Base-by-base conservation (phyloP, 371 early-diverging fungal genomes). In the Lichtheimia ornata region DNA sequence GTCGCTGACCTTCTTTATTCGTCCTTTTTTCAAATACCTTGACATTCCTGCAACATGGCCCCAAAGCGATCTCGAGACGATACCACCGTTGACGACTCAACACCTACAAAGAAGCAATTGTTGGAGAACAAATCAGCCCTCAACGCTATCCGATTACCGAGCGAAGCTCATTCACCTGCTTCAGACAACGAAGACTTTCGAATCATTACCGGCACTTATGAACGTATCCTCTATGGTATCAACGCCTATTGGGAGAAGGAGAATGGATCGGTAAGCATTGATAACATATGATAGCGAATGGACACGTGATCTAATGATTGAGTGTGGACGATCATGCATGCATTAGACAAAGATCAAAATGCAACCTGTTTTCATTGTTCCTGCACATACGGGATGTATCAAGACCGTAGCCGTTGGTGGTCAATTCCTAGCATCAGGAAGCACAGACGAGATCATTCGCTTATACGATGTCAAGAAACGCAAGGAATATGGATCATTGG, bases 311-410 rank as follows among this genome's bases (percentile, higher is more conserved):
- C 11, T 35, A 35, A 11, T 35, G 2, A n/a, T n/a, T n/a, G n/a
- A n/a, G n/a, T n/a, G n/a, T n/a, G n/a, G n/a, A n/a, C n/a, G n/a
- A n/a, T n/a, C n/a, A n/a, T n/a, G n/a, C 5, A 35, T 35, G 35
- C 11, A 35, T 35, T 35, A 35, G 35, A 35, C 6, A 6, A 59
- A 59, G 40, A 13, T 63, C 42, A 25, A 12, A 12, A 59, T 96
- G 42, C 79, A 82, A 28, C 94, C 96, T 7, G 71, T 89, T 22
- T 98, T 97, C 82, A 94, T 94, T 64, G 94, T 96, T 60, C 94
- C 98, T 7, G 92, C 98, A 9, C 99, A 98, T 71, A 93, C 92
- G 30, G 90, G 93, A 15, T 91, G 89, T 69, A 95, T 98, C 73
- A 94, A 94, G 61, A 81, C 94, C 15, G 83, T 95, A 25, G 87